A percentile compares a stretch with the other conserved stretches of the same genome.
These are phyloP conservation scores for Rhododendron vialii DNA, from an alignment of 148 eudicot genomes.

Conservation along the genomic window DNA sequence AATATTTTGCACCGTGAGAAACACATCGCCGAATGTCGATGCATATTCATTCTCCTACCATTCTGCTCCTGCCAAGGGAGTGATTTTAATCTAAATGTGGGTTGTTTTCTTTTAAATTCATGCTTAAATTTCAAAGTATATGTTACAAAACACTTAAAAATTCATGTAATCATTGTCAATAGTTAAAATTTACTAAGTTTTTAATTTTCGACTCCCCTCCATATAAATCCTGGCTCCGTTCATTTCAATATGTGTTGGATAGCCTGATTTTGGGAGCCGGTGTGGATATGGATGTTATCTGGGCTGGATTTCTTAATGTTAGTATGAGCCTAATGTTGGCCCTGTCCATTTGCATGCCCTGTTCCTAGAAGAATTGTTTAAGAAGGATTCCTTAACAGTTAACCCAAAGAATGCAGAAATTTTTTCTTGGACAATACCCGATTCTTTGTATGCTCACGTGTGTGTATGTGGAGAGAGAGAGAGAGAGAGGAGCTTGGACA, in stretches of 20 bases:
- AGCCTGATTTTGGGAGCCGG: background rate
- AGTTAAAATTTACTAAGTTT: too few species aligned
- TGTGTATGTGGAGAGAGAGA: background rate
- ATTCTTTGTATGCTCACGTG: background rate
- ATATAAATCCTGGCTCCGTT: too few species aligned
- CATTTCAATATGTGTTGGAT: background rate
- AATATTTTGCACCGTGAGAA: too few species aligned
- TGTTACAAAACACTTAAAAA: too few species aligned
- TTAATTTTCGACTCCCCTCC: too few species aligned
- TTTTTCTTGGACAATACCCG: background rate
- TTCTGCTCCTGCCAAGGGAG: too few species aligned
- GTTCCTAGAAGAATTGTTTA: background rate
- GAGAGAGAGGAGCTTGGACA: background rate
- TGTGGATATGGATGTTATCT: background rate
- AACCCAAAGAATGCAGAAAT: background rate
- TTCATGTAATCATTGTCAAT: too few species aligned
- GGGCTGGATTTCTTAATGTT: background rate
- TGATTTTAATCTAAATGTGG: too few species aligned
- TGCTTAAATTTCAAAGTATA: too few species aligned
- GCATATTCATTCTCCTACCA: too few species aligned
- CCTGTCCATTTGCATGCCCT: background rate
- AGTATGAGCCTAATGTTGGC: background rate
- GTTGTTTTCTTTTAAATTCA: too few species aligned
- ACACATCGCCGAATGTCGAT: too few species aligned
- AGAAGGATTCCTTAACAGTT: background rate